Evolutionary conservation across 345 rosid species (phyloP).

Genomic region (Hirschfeldia incana): DNA sequence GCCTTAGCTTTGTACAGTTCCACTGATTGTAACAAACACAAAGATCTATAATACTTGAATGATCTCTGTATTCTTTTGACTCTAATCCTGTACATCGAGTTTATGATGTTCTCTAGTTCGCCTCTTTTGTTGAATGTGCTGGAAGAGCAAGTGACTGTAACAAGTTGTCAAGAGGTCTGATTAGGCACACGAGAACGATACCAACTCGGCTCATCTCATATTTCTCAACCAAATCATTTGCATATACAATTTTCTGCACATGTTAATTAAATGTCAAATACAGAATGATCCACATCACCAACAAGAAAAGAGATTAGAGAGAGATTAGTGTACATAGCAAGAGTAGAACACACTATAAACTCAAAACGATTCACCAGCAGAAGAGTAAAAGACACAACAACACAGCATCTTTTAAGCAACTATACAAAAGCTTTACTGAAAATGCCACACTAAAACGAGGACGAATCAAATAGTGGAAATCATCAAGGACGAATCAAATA

Average conservation of each 20-base stretch:
- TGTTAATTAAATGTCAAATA: conserved; percentile 25
- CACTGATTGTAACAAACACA: conserved; percentile 22
- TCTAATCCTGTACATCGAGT: not conserved
- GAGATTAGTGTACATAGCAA: conserved; percentile 33
- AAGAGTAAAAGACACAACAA: conserved; percentile 28
- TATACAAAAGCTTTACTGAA: conserved; percentile 19
- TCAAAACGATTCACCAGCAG: not conserved
- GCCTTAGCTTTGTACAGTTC: conserved; percentile 24
- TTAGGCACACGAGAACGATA: not conserved
- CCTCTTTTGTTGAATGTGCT: no score
- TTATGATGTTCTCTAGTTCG: no score
- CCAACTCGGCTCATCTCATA: not conserved
- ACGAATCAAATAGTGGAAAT: conserved; percentile 32
- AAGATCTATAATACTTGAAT: conserved; percentile 4
- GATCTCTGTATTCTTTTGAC: conserved; percentile 7
- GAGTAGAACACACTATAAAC: conserved; percentile 23
- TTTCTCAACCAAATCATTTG: not conserved
- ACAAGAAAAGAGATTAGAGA: not conserved
- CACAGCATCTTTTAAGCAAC: conserved; percentile 33
- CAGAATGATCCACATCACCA: conserved; percentile 1
- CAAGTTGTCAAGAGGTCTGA: not conserved
- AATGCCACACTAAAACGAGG: conserved; percentile 26
- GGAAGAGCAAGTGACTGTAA: no score
- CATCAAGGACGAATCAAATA: conserved; percentile 38
- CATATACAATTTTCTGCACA: not conserved